Base-by-base conservation (phyloP, 495 filamentous ascomycete species). In the Venustampulla echinocandica region DNA sequence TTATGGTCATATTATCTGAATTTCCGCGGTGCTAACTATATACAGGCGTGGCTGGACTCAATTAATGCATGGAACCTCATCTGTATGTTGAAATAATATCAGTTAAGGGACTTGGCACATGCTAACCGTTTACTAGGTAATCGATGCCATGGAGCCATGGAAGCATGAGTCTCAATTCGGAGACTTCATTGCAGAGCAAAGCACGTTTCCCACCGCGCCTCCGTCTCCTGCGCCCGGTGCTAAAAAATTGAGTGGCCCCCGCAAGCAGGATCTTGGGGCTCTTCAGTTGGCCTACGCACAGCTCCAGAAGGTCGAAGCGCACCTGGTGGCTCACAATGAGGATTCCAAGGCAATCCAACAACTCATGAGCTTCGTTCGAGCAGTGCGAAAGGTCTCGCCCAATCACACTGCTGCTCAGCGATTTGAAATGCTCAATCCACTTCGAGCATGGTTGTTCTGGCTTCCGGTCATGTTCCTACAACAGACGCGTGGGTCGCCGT, bases 381-480 rank as follows among this genome's bases (percentile, higher is more conserved):
- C 80, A 14, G 77, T 95, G 44, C 80, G 82, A 60, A 74, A 80
- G 37, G 78, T 87, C 45, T 79, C 81, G 51, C 80, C 87, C 1
- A 80, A 77, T 2, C 78, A 83, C 50, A 78, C 82, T 6, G 70
- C 86, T 14, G 79, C 85, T 56, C 79, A 92, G 46, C 82, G 90
- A 54, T 97, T 97, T 61, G 81, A 88, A 59, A 80, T 87, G 51
- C 76, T 97, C 20, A 85, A 90, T 49, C 76, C 84, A 5, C 74
- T 98, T 14, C 81, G 90, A 34, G 78, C 81, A 46, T 96, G 93
- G 90, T 76, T 97, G 17, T 94, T 96, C 68, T 98, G 89, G 86
- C 74, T 95, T 36, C 93, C 93, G 2, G 78, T 87, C 43, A 69
- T 70, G 52, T 76, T 76, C 49, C 68, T 85, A 27, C 73, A 80